A percentile compares a stretch with the other conserved stretches of the same genome.
These are phyloP conservation scores for Leishmania gerbilli DNA, from an alignment of 208 protist species.

Conservation along the genomic window DNA sequence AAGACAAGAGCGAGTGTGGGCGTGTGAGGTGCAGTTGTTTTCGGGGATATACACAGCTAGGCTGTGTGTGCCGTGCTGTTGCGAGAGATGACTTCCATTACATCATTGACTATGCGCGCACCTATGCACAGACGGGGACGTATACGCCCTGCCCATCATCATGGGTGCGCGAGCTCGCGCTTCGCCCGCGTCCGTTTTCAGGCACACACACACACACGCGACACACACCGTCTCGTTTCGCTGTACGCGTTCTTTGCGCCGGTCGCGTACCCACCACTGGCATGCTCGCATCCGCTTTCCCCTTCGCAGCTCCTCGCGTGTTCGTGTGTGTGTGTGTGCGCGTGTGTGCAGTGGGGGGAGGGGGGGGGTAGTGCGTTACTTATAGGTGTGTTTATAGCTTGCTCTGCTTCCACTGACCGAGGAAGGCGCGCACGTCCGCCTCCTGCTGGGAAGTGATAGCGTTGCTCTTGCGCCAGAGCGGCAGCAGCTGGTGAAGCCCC, in stretches of 20 bases:
- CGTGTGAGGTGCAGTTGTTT: too few relatives aligned
- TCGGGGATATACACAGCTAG: too few relatives aligned
- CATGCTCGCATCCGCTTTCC: not conserved
- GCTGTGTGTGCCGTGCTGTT: too few relatives aligned
- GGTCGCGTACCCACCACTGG: not conserved
- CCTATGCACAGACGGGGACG: too few relatives aligned
- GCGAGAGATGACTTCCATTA: too few relatives aligned
- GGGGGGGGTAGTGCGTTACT: not conserved
- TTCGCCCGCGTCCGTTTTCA: not conserved
- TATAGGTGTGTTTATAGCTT: slow-evolving; percentile 51
- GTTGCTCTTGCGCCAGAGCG: slow-evolving; percentile 62
- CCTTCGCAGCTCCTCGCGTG: not conserved
- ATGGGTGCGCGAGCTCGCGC: not conserved
- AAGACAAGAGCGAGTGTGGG: too few relatives aligned
- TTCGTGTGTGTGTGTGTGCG: not conserved
- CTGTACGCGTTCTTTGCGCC: not conserved
- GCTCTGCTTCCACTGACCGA: slow-evolving; percentile 57
- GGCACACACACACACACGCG: too few relatives aligned
- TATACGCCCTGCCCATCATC: too few relatives aligned
- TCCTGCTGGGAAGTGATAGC: slow-evolving; percentile 72
- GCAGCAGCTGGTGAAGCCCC: slow-evolving; percentile 76
- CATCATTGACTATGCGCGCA: too few relatives aligned
- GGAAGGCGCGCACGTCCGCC: slow-evolving; percentile 57
- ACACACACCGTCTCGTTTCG: not conserved
- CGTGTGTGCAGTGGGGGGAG: not conserved